Conservation (phyloP, 2,329 filamentous ascomycete genomes). For the Penicillium polonicum region DNA sequence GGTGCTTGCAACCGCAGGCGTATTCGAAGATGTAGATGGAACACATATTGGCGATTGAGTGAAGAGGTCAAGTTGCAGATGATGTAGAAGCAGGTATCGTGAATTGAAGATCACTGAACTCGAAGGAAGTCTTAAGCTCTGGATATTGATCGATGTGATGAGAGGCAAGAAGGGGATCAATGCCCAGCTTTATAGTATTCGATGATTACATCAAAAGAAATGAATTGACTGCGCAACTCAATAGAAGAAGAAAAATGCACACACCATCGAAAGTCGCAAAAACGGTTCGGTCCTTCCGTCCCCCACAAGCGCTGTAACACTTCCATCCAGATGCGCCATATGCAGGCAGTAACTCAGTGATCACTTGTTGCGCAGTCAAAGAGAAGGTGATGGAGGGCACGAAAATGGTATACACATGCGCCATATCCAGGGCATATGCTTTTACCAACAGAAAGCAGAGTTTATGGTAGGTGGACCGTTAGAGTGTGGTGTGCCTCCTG, state of each 20-base stretch:
- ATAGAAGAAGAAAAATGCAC: slow-evolving; percentile 18
- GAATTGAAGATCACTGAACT: not conserved
- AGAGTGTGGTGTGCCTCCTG: slow-evolving; percentile 18
- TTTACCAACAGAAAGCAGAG: slow-evolving; percentile 25
- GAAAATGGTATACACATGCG: slow-evolving; percentile 12
- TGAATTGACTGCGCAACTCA: slow-evolving; percentile 19
- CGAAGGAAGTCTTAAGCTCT: not conserved
- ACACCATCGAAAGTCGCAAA: not conserved
- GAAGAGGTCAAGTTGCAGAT: not conserved
- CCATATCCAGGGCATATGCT: slow-evolving; percentile 18
- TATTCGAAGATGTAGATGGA: slow-evolving; percentile 39
- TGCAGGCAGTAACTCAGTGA: slow-evolving; percentile 12
- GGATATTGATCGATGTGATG: slow-evolving; percentile 8
- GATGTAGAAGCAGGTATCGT: not conserved
- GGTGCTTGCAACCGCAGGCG: slow-evolving; percentile 38
- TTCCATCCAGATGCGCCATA: slow-evolving; percentile 16
- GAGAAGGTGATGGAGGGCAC: slow-evolving; percentile 22
- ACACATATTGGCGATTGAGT: slow-evolving; percentile 31
- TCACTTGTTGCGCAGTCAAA: slow-evolving; percentile 11
- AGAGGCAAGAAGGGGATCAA: slow-evolving; percentile 8
- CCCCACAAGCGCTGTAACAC: slow-evolving; percentile 11
- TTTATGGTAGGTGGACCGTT: slow-evolving; percentile 33
- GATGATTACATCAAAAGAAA: slow-evolving; percentile 21
- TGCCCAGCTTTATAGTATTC: slow-evolving; percentile 20
- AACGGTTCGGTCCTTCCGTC: slow-evolving; percentile 4